Base-by-base conservation (phyloP, 1,139 yeast genomes). In the Lodderomyces elongisporus region DNA sequence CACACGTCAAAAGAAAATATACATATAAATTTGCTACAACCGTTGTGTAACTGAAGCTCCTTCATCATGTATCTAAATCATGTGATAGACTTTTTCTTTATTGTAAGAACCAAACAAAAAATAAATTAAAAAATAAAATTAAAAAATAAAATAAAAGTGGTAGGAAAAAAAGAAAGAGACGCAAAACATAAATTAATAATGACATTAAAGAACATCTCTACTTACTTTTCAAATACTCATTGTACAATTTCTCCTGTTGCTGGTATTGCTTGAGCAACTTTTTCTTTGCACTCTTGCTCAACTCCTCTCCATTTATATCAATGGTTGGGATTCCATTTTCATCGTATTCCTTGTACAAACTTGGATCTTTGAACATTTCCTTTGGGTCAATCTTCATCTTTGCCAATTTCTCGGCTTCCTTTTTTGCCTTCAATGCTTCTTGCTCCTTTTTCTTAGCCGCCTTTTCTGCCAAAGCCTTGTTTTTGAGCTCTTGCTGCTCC, bases 281-380 rank as follows among this genome's bases (percentile, higher is more conserved):
- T 72, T 91, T 91, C 41, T 68, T 68, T 66, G 80, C 77, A 54
- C 95, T 84, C 64, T 91, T 91, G 33, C 94, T 74, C n/a, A 89
- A 70, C 37, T 88, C 95, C 48, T 80, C 87, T 7, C 97, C 98
- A 12, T 75, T 77, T 27, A 61, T 69, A 43, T 81, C 88, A 52
- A 78, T 79, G 1, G 78, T 68, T 12, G 99, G 99, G 16, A 91
- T 40, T 1, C 99, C 99, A 25, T 69, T 60, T 20, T 72, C 89
- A 51, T 91, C 97, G 85, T 93, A 91, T 49, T 75, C 84, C 6
- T 76, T 59, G 54, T 76, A 91, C 36, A 73, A 65, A 4, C 53
- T 38, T n/a, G 46, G 41, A 38, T 74, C 74, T 48, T 69, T 72
- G 61, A 89, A 91, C 76, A 91, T 58, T 16, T 84, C 89, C 27